Percentiles rank a stretch among this genome's conserved stretches.
Evolutionary conservation across 2,329 filamentous ascomycete species (phyloP).

Genomic region (Aspergillus tamarii): DNA sequence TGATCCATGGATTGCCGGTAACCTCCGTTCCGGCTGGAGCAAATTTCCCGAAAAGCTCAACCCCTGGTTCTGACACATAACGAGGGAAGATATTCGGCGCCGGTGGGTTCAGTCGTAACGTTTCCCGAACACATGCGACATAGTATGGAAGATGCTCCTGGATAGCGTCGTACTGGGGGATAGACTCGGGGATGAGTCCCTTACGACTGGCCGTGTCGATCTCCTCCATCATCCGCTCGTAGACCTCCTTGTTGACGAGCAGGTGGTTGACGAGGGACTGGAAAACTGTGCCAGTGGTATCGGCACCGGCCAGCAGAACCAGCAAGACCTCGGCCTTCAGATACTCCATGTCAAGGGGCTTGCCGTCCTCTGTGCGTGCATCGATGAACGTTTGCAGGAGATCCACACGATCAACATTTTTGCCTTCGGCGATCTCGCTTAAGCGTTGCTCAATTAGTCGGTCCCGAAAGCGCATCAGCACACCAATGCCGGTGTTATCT

Average conservation of each 20-base stretch:
- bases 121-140: constrained; percentile 55
- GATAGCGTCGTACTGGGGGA: constrained; percentile 49
- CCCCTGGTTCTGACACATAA: constrained; percentile 41
- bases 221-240: constrained; percentile 52
- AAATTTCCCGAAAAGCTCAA: constrained; percentile 44
- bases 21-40: constrained; percentile 50
- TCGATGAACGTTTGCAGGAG: constrained; percentile 57
- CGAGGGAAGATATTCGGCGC: constrained; percentile 57
- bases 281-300: constrained; percentile 57
- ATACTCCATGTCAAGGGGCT: constrained; percentile 54
- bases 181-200: constrained; percentile 33
- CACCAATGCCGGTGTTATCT: constrained; percentile 58
- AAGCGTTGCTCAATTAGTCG: constrained; percentile 54
- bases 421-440: constrained; percentile 52
- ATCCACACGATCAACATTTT: constrained; percentile 51
- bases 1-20: constrained; percentile 51
- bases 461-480: constrained; percentile 62
- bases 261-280: constrained; percentile 52
- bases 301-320: constrained; percentile 56
- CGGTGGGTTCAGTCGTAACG: constrained; percentile 54
- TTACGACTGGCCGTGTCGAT: constrained; percentile 45
- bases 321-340: constrained; percentile 59
- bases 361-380: constrained; percentile 48
- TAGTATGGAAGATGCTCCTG: constrained; percentile 51
- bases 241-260: constrained; percentile 43